Base-by-base conservation (phyloP, 805 yeast genomes). In the Yarrowia keelungensis region DNA sequence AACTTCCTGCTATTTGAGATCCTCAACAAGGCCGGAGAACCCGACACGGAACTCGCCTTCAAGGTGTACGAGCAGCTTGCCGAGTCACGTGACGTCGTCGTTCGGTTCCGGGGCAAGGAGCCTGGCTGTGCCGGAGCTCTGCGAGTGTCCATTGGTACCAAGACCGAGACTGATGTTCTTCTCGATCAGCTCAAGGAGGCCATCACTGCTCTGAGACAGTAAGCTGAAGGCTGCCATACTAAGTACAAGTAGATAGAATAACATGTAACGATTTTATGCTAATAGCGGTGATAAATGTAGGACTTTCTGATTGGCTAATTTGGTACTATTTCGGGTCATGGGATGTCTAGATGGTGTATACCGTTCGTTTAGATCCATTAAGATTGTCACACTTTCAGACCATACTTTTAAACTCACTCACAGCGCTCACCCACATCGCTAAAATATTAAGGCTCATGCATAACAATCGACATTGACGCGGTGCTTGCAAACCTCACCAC, bases 71-170 rank as follows among this genome's bases (percentile, higher is more conserved):
- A 83, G 69, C 81, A 79, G 51, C 79, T 95, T 75, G 99, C 99
- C 0, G 84, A 83, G 38, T 84, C 85, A 32, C 85, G 87, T 54
- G 86, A 85, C 42, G 92, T 94, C 26, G 98, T 95, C 58, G 90
- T 94, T 15, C 85, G 99, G 78, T 95, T 86, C 76, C 86, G 99
- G 80, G 99, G 99, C 39, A 85, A 81, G 43, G 99, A 95, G 79
- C 83, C 87, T 54, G 97, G 97, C 46, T 95, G 99, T 76, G 80
- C 81, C 5, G 99, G 99, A 41, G 91, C 92, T 61, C 80, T 95
- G 66, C 86, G 99, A 78, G 85, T 93, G 32, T 90, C 98, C 0
- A 81, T 95, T 42, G 99, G 99, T 16, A 92, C 97, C 0, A 79
- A 77, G 35, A 86, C 84, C 68, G 98, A 95, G 78, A 94, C 92